These are phyloP conservation scores for Keithomyces neogunnii DNA, from an alignment of 2,329 filamentous ascomycete species.

Conservation along the genomic window DNA sequence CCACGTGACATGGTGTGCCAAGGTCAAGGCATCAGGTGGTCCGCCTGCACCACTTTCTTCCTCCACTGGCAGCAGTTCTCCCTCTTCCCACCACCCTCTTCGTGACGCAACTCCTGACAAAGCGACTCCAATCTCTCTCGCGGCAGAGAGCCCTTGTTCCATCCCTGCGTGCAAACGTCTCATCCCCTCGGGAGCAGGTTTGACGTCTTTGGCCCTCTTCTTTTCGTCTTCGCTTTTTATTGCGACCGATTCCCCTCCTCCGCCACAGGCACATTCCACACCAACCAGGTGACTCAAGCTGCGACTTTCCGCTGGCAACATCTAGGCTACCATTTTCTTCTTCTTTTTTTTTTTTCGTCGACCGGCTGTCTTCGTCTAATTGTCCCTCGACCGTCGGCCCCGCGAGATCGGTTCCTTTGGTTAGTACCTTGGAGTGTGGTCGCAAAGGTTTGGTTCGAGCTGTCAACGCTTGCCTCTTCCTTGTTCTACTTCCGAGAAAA, in stretches of 20 bases:
- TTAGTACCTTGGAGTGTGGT: not conserved
- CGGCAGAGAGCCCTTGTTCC: conserved; percentile 1
- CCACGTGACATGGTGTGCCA: not conserved
- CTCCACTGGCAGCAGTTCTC: not conserved
- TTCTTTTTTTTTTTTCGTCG: not conserved
- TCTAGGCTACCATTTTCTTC: not conserved
- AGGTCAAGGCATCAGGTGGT: not conserved
- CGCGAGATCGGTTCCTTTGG: not conserved
- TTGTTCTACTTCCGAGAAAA: conserved; percentile 26
- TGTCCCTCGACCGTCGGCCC: not conserved
- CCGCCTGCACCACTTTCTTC: not conserved
- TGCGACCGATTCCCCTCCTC: not conserved
- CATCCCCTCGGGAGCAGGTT: not conserved
- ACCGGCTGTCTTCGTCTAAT: not conserved
- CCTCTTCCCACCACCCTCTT: not conserved
- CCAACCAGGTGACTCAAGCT: not conserved
- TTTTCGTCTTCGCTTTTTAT: not conserved
- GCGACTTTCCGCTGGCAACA: not conserved
- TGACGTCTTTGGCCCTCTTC: not conserved
- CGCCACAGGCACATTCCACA: not conserved
- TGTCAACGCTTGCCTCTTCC: conserved; percentile 27
- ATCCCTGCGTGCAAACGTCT: not conserved
- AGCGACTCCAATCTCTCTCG: not conserved
- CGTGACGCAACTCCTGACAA: conserved; percentile 1
- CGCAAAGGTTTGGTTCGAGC: conserved; percentile 25